Percentiles rank a stretch among this genome's conserved stretches.
Conservation (phyloP, 352 stramenopile genomes). For the Pythium aquatile region DNA sequence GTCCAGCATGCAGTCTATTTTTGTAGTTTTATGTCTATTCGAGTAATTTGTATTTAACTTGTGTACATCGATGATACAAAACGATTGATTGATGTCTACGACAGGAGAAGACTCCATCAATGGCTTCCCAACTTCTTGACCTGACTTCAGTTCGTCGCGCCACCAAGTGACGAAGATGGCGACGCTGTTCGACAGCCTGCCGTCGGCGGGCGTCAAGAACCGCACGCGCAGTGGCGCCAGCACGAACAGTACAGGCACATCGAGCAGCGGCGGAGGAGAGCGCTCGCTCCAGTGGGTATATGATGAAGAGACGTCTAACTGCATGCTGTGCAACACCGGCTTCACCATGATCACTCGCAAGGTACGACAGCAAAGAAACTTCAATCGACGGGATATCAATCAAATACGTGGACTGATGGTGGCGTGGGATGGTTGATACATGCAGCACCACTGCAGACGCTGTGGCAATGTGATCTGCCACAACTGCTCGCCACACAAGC, state of each 20-base stretch:
- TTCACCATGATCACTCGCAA: conserved; percentile 85
- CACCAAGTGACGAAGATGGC: conserved; percentile 38
- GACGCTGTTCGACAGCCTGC: conserved; percentile 69
- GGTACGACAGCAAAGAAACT: conserved; percentile 28
- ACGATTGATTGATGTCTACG: background rate
- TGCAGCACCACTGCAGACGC: conserved; percentile 76
- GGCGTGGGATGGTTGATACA: conserved; percentile 11
- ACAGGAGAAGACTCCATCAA: background rate
- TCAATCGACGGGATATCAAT: background rate
- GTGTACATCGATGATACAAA: background rate
- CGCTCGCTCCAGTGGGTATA: conserved; percentile 78
- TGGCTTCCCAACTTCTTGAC: background rate
- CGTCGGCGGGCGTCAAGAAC: conserved; percentile 54
- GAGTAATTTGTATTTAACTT: background rate
- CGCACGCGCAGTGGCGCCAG: conserved; percentile 39
- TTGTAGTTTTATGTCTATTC: background rate
- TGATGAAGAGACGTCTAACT: conserved; percentile 83
- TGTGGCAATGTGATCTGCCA: conserved; percentile 86
- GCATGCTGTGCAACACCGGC: conserved; percentile 85
- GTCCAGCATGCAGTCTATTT: background rate
- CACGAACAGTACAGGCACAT: conserved; percentile 9
- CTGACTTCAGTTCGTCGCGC: background rate
- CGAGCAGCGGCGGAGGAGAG: conserved; percentile 32
- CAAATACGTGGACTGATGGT: background rate
- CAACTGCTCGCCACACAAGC: conserved; percentile 86